Conservation (phyloP, 495 filamentous ascomycete species). For the Parathielavia hyrcaniae region DNA sequence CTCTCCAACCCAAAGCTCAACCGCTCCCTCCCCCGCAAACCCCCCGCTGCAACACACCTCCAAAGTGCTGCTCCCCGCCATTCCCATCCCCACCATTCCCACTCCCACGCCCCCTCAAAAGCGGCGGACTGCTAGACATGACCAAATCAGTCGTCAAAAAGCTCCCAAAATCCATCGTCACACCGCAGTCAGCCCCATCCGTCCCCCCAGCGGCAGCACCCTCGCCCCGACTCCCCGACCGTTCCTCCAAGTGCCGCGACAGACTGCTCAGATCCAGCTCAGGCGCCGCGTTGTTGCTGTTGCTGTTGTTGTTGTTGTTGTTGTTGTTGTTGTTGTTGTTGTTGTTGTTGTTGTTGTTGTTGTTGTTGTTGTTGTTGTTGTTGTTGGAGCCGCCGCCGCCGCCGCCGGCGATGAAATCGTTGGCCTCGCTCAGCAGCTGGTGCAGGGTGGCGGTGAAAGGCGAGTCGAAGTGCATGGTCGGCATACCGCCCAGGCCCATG, state of each 20-base stretch:
- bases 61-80: conserved; percentile 21
- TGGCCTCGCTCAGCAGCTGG: conserved; percentile 52
- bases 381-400: conserved; percentile 7
- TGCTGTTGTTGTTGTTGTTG: no score
- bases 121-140: conserved; percentile 53
- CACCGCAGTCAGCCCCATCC: no score
- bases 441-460: conserved; percentile 57
- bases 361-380: no score
- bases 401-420: conserved; percentile 39
- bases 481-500: not conserved
- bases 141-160: conserved; percentile 45
- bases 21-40: conserved; percentile 14
- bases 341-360: no score
- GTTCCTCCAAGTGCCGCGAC: no score
- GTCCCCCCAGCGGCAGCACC: no score
- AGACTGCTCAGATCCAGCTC: no score
- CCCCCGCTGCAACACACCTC: conserved; percentile 20
- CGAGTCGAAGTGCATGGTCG: conserved; percentile 36
- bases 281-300: conserved; percentile 17
- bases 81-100: not conserved
- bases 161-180: conserved; percentile 33
- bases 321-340: no score
- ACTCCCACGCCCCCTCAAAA: conserved; percentile 18
- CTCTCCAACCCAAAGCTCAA: not conserved
- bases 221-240: not conserved